A percentile compares a stretch with the other conserved stretches of the same genome.
These are phyloP conservation scores for Vachellia collinsii DNA, from an alignment of 306 rosid species.

Conservation along the genomic window DNA sequence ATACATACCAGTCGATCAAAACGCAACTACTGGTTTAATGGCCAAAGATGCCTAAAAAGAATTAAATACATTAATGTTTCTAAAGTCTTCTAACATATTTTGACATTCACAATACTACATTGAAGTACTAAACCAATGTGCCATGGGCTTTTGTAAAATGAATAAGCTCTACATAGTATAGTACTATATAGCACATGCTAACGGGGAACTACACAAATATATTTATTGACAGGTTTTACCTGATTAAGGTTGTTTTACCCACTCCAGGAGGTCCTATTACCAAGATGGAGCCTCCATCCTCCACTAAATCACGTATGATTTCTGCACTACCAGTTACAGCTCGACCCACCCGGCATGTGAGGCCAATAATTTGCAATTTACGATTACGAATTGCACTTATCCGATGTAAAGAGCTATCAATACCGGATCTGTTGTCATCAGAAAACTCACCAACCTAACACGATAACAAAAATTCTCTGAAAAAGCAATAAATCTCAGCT, in stretches of 20 bases:
- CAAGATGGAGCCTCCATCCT: constrained; percentile 84
- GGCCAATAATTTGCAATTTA: constrained; percentile 89
- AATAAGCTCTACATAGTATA: constrained; percentile 2
- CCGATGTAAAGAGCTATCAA: constrained; percentile 87
- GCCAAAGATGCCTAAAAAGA: not conserved
- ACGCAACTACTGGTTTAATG: not conserved
- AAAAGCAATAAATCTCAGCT: constrained; percentile 5
- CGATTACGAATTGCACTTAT: constrained; percentile 96
- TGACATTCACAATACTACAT: not conserved
- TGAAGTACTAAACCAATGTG: not conserved
- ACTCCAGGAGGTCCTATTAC: constrained; percentile 99
- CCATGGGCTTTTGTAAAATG: not conserved
- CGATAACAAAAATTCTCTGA: constrained; percentile 13
- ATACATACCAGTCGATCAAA: constrained; percentile 15
- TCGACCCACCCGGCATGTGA: constrained; percentile 97
- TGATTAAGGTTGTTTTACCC: constrained; percentile 95
- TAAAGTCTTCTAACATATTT: not conserved
- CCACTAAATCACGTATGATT: constrained; percentile 81
- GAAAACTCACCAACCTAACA: constrained; percentile 93
- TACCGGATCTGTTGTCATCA: constrained; percentile 98
- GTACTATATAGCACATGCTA: not conserved
- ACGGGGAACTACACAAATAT: not conserved
- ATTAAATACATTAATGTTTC: not conserved
- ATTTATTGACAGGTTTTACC: constrained; percentile 47
- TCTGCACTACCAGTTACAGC: constrained; percentile 91